Percentiles rank a stretch among this genome's conserved stretches.
These are phyloP conservation scores for Posidonia oceanica DNA, from an alignment of 116 monocot species.

Conservation along the genomic window DNA sequence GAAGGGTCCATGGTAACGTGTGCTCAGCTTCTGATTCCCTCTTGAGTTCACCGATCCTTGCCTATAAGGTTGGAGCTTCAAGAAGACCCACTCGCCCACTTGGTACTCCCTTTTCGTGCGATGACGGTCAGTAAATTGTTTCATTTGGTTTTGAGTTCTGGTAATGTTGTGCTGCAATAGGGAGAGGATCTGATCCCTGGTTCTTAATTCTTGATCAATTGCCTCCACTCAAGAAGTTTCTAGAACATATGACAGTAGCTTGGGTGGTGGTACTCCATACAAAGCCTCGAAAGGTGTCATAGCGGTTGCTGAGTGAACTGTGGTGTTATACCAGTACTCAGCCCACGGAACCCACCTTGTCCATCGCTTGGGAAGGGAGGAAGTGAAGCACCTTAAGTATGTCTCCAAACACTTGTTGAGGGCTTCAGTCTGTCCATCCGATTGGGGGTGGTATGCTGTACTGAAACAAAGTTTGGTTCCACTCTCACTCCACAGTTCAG, in stretches of 20 bases:
- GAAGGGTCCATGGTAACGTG: no score
- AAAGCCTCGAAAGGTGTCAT: conserved; percentile 5
- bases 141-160: no score
- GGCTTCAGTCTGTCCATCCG: conserved; percentile 12
- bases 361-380: background rate
- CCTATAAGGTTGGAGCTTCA: background rate
- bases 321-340: conserved; percentile 3
- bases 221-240: background rate
- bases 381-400: conserved; percentile 1
- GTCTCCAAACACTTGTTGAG: conserved; percentile 4
- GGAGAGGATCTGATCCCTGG: no score
- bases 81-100: background rate
- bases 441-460: conserved; percentile 11
- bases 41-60: no score
- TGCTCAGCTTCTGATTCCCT: no score
- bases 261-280: no score
- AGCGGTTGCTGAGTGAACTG: background rate
- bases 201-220: no score
- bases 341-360: conserved; percentile 3
- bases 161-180: no score
- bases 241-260: background rate
- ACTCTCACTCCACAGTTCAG: background rate
- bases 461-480: background rate
- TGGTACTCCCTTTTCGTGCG: no score
- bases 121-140: no score